Evolutionary conservation across 2,329 filamentous ascomycete genomes (phyloP), one percentile per base, ranked within the genome.

Genomic region (Pseudogymnoascus sp.): DNA sequence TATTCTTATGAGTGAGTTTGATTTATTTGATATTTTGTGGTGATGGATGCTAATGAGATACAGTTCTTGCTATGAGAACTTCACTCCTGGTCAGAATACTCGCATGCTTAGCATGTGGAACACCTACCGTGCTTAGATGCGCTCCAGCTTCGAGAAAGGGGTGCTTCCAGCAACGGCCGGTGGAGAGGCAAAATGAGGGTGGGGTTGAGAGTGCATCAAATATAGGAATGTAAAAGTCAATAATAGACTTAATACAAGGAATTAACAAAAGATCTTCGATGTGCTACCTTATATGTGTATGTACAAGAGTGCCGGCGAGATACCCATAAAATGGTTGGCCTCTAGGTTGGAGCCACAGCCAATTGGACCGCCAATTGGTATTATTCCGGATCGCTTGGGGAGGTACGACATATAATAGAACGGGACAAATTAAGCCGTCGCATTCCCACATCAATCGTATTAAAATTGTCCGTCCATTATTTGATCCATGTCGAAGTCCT

Each of bases 41-140:
- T 47, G 8, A 14, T 35, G 8, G 6, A 57, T 39, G 47, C 47
- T 54, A 54, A 54, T 33, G 28, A 54, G 28, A 33, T 18, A 25
- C 28, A 54, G 47, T 43, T 59, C 50, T 63, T 80, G 78, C 71
- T 78, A 77, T 68, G 69, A 73, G 38, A 73, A 77, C 68, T 80
- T 80, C 70, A 66, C 63, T 36, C 43, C 64, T 28, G 47, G 47
- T 36, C 64, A 66, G 47, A 57, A 33, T 33, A 63, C 63, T n/a
- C 59, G 64, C 35, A 63, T 66, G 63, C 54, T 58, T 25, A 63
- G 37, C 59, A 65, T 66, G 63, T 66, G 54, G 39, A 63, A 60
- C 36, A 60, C 54, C n/a, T 66, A 63, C 47, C 63, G 64, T 59
- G 60, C 61, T 54, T 54, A 54, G 28, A 54, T 54, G 47, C 28